A percentile compares a stretch with the other conserved stretches of the same genome.
These are phyloP conservation scores for Spathaspora sp. DNA, from an alignment of 1,139 yeast genomes.

Conservation along the genomic window DNA sequence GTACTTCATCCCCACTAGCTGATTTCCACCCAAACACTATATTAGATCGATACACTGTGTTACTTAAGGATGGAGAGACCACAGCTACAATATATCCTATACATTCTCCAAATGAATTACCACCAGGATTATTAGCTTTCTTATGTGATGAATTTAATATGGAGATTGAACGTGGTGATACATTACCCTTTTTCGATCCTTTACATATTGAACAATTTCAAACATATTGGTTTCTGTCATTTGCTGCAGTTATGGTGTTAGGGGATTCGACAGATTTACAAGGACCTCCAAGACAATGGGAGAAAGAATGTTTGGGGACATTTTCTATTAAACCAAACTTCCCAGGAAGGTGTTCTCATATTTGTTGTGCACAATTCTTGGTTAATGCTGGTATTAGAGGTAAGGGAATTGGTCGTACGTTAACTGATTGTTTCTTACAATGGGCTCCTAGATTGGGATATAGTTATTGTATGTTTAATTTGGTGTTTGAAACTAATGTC, in stretches of 20 bases:
- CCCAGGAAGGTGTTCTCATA: slow-evolving; percentile 90
- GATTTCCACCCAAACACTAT: slow-evolving; percentile 28
- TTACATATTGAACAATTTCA: slow-evolving; percentile 71
- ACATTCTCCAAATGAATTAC: slow-evolving; percentile 60
- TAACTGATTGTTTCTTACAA: slow-evolving; percentile 78
- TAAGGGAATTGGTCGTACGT: slow-evolving; percentile 85
- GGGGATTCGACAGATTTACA: slow-evolving; percentile 67
- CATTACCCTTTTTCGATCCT: slow-evolving; percentile 81
- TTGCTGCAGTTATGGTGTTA: slow-evolving; percentile 82
- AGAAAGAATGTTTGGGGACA: slow-evolving; percentile 83
- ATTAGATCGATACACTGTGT: slow-evolving; percentile 56
- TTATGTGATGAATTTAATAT: slow-evolving; percentile 89
- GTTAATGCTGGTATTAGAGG: slow-evolving; percentile 93
- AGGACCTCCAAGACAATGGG: slow-evolving; percentile 74
- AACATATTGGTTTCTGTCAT: slow-evolving; percentile 82
- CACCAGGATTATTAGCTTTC: slow-evolving; percentile 75
- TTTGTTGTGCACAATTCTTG: slow-evolving; percentile 86
- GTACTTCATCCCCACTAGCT: neutral
- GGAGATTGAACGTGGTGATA: slow-evolving; percentile 88
- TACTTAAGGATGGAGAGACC: slow-evolving; percentile 84
- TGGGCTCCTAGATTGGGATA: slow-evolving; percentile 94
- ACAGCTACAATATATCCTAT: slow-evolving; percentile 92
- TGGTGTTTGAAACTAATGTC: slow-evolving; percentile 85
- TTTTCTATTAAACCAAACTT: slow-evolving; percentile 84
- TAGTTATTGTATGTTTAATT: slow-evolving; percentile 77